Percentiles rank a stretch among this genome's conserved stretches.
Conservation (phyloP, 257 asterid species). For the Solanum chmielewskii region DNA sequence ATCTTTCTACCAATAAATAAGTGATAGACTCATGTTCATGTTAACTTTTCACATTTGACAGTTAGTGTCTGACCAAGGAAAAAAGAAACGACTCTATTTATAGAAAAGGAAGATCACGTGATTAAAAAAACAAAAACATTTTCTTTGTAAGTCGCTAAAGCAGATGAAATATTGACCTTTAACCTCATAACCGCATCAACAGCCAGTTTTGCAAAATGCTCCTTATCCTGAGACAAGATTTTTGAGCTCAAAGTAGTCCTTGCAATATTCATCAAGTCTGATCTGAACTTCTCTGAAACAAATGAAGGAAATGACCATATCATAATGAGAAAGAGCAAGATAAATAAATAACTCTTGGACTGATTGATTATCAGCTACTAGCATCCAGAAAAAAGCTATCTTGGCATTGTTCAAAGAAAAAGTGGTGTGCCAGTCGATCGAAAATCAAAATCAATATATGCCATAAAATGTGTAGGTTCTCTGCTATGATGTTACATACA, state of each 20-base stretch:
- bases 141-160: background rate
- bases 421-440: background rate
- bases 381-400: background rate
- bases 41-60: background rate
- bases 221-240: slow-evolving; percentile 88
- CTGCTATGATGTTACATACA: background rate
- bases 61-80: background rate
- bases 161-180: slow-evolving; percentile 32
- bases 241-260: slow-evolving; percentile 95
- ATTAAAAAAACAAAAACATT: background rate
- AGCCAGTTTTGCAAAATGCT: slow-evolving; percentile 71
- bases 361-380: background rate
- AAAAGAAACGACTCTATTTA: background rate
- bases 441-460: background rate
- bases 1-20: background rate
- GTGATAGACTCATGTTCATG: background rate
- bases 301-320: background rate
- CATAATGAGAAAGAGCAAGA: background rate
- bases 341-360: background rate
- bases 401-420: background rate
- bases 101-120: background rate
- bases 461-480: background rate
- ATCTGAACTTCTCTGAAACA: slow-evolving; percentile 54
- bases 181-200: slow-evolving; percentile 91
- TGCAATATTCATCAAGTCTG: slow-evolving; percentile 75